These are phyloP conservation scores for Colletotrichum falcatum DNA, from an alignment of 2,329 filamentous ascomycete genomes.

Conservation along the genomic window DNA sequence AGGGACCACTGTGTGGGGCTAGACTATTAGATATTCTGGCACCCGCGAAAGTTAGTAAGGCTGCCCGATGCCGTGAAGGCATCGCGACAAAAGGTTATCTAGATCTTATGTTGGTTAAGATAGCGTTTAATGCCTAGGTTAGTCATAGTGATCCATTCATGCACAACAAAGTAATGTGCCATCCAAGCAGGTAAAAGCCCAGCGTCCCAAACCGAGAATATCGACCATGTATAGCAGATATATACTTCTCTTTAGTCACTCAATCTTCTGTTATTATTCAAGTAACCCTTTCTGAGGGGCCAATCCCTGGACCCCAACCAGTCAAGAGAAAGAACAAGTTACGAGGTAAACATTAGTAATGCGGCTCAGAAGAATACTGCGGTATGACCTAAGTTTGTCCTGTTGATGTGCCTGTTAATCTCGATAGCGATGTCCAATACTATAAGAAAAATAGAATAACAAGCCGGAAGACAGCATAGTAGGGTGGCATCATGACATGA, in stretches of 20 bases:
- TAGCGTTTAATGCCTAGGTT: background rate
- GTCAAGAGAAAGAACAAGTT: background rate
- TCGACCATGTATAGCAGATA: too few relatives aligned
- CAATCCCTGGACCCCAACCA: too few relatives aligned
- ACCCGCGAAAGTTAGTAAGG: too few relatives aligned
- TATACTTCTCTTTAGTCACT: background rate
- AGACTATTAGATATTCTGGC: too few relatives aligned
- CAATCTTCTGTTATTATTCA: background rate
- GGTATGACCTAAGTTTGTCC: rapidly evolving
- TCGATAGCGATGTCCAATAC: rapidly evolving
- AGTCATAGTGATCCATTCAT: background rate
- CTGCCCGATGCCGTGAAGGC: too few relatives aligned
- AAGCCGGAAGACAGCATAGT: background rate
- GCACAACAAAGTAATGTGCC: background rate
- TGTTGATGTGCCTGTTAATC: too few relatives aligned
- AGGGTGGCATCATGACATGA: background rate
- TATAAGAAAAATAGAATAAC: background rate
- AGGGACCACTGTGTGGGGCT: too few relatives aligned
- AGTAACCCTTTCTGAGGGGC: background rate
- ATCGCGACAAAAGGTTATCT: too few relatives aligned
- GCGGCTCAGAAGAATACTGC: rapidly evolving
- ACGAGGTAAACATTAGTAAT: too few relatives aligned
- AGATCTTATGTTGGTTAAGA: too few relatives aligned
- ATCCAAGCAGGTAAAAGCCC: background rate
- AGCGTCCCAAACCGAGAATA: too few relatives aligned